phyloP scores from a whole-genome alignment of 2,329 filamentous ascomycete genomes.

The Neopestalotiopsis clavispora region DNA sequence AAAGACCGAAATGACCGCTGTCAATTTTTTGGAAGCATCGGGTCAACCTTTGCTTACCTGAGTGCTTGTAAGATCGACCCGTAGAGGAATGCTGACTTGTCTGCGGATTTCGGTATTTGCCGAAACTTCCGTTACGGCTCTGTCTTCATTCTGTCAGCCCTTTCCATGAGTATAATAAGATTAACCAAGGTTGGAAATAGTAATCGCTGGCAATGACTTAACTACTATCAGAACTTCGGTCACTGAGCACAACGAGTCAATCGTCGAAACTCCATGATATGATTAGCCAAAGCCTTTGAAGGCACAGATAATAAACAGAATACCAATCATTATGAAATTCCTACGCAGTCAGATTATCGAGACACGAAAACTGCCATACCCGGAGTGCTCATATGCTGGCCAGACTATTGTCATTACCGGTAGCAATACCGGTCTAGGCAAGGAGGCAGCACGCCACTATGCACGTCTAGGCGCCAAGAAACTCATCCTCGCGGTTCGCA shows the following conservation, averaged over 20 bases:
- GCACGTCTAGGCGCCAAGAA: slow-evolving; percentile 21
- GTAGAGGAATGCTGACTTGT: not conserved
- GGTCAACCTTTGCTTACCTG: not conserved
- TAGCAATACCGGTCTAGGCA: slow-evolving; percentile 39
- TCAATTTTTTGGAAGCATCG: rapidly evolving
- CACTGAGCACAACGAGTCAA: no score
- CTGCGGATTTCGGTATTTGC: not conserved
- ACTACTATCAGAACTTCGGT: no score
- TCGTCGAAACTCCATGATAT: no score
- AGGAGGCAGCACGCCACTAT: slow-evolving; percentile 39
- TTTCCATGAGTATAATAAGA: not conserved
- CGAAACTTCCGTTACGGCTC: not conserved
- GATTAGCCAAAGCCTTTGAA: no score
- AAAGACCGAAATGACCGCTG: not conserved
- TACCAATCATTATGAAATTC: slow-evolving; percentile 18
- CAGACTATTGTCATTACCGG: slow-evolving; percentile 41
- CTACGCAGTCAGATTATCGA: slow-evolving; percentile 20
- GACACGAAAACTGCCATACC: slow-evolving; percentile 24
- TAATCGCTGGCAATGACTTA: no score
- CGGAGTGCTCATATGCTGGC: slow-evolving; percentile 28
- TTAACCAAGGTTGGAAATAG: no score
- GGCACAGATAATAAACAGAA: no score
- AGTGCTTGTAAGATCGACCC: not conserved
- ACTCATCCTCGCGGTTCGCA: slow-evolving; percentile 43
- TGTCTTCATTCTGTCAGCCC: not conserved